A percentile compares a stretch with the other conserved stretches of the same genome.
These are phyloP conservation scores for Diaporthe amygdali DNA, from an alignment of 2,329 filamentous ascomycete genomes.

Conservation along the genomic window DNA sequence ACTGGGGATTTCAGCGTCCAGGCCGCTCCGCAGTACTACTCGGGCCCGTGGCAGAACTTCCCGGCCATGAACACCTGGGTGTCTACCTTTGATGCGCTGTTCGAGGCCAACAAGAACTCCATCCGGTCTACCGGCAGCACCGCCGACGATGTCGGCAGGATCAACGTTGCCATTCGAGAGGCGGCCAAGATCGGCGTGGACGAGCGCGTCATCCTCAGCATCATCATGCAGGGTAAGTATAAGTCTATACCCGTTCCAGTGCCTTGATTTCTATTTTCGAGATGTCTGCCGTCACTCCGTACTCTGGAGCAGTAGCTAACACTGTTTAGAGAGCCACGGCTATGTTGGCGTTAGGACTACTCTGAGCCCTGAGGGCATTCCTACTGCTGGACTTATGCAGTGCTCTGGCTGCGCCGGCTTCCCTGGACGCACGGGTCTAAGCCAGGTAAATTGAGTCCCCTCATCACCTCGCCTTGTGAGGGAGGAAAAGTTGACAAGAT, in stretches of 20 bases:
- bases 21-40: background rate
- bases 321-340: conserved; percentile 38
- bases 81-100: conserved; percentile 29
- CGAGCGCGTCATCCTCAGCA: conserved; percentile 42
- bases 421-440: conserved; percentile 37
- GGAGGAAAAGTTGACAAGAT: background rate
- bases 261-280: background rate
- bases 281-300: background rate
- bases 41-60: conserved; percentile 32
- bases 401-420: conserved; percentile 40
- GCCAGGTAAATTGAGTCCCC: conserved; percentile 29
- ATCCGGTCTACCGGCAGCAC: conserved; percentile 40
- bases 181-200: conserved; percentile 40
- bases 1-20: background rate
- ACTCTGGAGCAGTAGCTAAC: background rate
- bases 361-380: conserved; percentile 36
- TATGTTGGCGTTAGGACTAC: conserved; percentile 43
- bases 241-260: background rate
- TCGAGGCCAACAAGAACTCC: conserved; percentile 40
- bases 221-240: conserved; percentile 43
- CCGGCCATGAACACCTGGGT: conserved; percentile 38
- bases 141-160: conserved; percentile 37
- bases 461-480: background rate
- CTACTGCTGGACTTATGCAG: conserved; percentile 46
- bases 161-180: conserved; percentile 37